Evolutionary conservation across 805 yeast genomes (phyloP).

Genomic region (Grigorovia yakushimaensis): DNA sequence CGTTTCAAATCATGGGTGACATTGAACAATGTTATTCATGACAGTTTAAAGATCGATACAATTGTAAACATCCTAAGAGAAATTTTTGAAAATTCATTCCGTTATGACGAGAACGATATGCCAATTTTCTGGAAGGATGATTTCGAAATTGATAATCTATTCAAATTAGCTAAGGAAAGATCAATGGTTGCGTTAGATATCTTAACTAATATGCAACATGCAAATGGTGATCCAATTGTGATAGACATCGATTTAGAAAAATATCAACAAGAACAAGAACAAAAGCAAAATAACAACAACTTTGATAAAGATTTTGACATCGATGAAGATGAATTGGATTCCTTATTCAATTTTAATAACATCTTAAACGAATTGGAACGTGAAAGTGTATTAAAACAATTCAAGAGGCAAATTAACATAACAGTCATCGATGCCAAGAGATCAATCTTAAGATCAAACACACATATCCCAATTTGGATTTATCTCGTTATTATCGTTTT

Average conservation of each 20-base stretch:
- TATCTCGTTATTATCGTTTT: slow-evolving; percentile 61
- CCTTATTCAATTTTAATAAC: slow-evolving; percentile 40
- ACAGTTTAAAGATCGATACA: slow-evolving; percentile 55
- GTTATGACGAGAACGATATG: slow-evolving; percentile 72
- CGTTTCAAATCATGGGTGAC: slow-evolving; percentile 54
- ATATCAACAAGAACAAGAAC: slow-evolving; percentile 16
- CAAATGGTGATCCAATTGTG: slow-evolving; percentile 44
- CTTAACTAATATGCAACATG: slow-evolving; percentile 43
- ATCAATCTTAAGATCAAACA: slow-evolving; percentile 63
- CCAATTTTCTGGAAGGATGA: slow-evolving; percentile 76
- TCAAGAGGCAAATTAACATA: slow-evolving; percentile 69
- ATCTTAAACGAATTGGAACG: slow-evolving; percentile 51
- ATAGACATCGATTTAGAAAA: slow-evolving; percentile 44
- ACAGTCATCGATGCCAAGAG: slow-evolving; percentile 81
- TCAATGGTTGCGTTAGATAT: slow-evolving; percentile 53
- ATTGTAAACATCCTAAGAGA: slow-evolving; percentile 61
- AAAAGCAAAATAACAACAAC: slow-evolving; percentile 8
- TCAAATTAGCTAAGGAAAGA: slow-evolving; percentile 49
- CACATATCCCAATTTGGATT: slow-evolving; percentile 78
- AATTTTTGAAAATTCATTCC: slow-evolving; percentile 69
- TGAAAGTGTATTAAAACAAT: slow-evolving; percentile 44
- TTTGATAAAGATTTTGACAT: slow-evolving; percentile 1
- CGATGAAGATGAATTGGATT: slow-evolving; percentile 35
- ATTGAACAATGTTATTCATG: slow-evolving; percentile 49
- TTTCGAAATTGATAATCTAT: slow-evolving; percentile 60